phyloP scores from a whole-genome alignment of 805 yeast species.

The Cyberlindnera veronae region DNA sequence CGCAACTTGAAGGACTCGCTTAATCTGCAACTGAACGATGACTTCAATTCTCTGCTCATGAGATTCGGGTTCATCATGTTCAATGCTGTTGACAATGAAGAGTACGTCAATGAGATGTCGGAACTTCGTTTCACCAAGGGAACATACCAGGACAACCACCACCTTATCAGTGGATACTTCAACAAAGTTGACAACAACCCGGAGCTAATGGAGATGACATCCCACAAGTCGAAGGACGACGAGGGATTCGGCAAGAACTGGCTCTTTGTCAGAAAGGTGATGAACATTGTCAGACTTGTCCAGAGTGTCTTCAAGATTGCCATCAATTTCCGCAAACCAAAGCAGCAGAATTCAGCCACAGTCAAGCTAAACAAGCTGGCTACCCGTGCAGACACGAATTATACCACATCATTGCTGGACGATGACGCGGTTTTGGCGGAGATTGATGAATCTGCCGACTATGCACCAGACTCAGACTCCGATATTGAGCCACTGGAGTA shows the following conservation, averaged over 20 bases:
- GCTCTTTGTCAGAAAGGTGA: slow-evolving; percentile 12
- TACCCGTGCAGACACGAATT: no score
- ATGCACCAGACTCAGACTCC: slow-evolving; percentile 26
- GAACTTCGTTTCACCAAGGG: slow-evolving; percentile 42
- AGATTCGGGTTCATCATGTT: slow-evolving; percentile 61
- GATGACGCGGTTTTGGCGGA: slow-evolving; percentile 24
- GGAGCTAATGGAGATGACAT: slow-evolving; percentile 4
- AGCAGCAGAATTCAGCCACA: neutral
- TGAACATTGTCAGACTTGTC: slow-evolving; percentile 12
- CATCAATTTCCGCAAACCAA: slow-evolving; percentile 6
- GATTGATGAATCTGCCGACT: slow-evolving; percentile 31
- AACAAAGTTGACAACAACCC: slow-evolving; percentile 26
- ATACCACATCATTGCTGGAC: slow-evolving; percentile 2
- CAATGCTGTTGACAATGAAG: slow-evolving; percentile 63
- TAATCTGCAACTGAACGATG: slow-evolving; percentile 46
- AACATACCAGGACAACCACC: slow-evolving; percentile 50
- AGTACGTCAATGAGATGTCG: slow-evolving; percentile 59
- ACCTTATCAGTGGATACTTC: slow-evolving; percentile 23
- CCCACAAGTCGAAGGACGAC: neutral
- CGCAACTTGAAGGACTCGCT: slow-evolving; percentile 37
- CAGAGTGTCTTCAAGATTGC: slow-evolving; percentile 7
- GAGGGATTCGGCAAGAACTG: slow-evolving; percentile 8
- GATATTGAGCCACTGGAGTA: slow-evolving; percentile 31
- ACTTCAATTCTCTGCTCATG: slow-evolving; percentile 59
- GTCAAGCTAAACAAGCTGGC: no score